phyloP scores from a whole-genome alignment of 371 early-diverging fungal species.

The Mucor piriformis region DNA sequence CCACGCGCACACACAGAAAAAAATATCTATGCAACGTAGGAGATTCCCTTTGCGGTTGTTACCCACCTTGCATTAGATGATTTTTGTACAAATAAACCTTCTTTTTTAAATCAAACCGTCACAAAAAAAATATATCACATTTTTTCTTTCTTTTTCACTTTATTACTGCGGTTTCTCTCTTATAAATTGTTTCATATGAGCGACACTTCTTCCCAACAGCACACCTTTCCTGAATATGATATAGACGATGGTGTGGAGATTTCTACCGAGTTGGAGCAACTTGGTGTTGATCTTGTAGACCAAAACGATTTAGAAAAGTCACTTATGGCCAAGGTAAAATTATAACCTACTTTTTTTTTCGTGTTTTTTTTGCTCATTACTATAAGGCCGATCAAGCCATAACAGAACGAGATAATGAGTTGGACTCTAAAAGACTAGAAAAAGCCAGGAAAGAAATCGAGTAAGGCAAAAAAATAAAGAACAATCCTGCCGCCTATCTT shows the following conservation, averaged over 20 bases:
- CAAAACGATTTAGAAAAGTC: constrained; percentile 65
- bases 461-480: too few relatives aligned
- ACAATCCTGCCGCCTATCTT: too few relatives aligned
- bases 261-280: constrained; percentile 23
- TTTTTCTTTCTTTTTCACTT: background rate
- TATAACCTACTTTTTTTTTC: constrained; percentile 8
- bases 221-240: background rate
- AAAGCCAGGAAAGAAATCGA: constrained; percentile 51
- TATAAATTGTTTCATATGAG: too few relatives aligned
- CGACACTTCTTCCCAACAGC: too few relatives aligned
- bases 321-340: constrained; percentile 63
- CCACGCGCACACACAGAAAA: too few relatives aligned
- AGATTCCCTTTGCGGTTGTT: too few relatives aligned
- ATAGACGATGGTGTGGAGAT: constrained; percentile 6
- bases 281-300: constrained; percentile 66
- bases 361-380: constrained; percentile 2
- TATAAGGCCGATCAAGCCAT: constrained; percentile 67
- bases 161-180: constrained; percentile 1
- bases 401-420: constrained; percentile 57
- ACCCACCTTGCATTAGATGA: too few relatives aligned
- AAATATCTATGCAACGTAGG: too few relatives aligned
- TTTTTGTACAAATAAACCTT: too few relatives aligned
- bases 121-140: background rate
- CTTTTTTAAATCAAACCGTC: too few relatives aligned
- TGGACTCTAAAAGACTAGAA: constrained; percentile 56